Conservation (phyloP, 2,329 filamentous ascomycete genomes). For the Colletotrichum eremochloae region DNA sequence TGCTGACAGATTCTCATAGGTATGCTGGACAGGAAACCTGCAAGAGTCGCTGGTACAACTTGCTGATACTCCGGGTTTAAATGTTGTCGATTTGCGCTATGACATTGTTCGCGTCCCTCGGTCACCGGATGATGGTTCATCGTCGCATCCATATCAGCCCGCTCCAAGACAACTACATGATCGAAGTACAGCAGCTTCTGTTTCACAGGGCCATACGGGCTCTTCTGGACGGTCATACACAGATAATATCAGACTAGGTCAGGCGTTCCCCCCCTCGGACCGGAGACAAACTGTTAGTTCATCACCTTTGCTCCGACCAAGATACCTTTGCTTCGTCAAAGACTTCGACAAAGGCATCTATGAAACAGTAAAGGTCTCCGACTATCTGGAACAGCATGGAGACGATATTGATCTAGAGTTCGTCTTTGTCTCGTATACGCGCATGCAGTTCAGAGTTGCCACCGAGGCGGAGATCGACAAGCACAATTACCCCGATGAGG, state of each 20-base stretch:
- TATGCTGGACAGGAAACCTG: background rate
- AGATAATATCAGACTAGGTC: background rate
- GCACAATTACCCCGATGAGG: constrained; percentile 39
- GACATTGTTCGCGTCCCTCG: background rate
- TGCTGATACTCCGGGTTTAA: background rate
- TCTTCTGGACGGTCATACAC: background rate
- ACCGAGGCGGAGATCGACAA: constrained; percentile 43
- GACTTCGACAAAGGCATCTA: constrained; percentile 39
- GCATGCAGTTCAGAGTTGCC: constrained; percentile 53
- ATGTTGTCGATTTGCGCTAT: background rate
- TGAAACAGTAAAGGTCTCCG: constrained; percentile 46
- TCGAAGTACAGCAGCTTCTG: background rate
- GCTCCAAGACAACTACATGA: background rate
- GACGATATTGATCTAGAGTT: constrained; percentile 49
- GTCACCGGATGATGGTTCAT: background rate
- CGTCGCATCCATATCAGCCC: background rate
- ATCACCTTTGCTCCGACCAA: constrained; percentile 22
- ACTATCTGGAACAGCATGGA: constrained; percentile 45
- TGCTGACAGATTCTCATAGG: background rate
- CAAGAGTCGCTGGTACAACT: background rate
- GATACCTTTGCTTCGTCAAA: constrained; percentile 46
- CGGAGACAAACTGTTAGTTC: background rate
- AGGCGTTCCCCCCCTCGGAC: background rate
- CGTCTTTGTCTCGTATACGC: constrained; percentile 58
- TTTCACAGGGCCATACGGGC: background rate